Evolutionary conservation across 768 basidiomycete species (phyloP), one percentile per base, ranked within the genome.

Genomic region (Lactarius hengduanensis): DNA sequence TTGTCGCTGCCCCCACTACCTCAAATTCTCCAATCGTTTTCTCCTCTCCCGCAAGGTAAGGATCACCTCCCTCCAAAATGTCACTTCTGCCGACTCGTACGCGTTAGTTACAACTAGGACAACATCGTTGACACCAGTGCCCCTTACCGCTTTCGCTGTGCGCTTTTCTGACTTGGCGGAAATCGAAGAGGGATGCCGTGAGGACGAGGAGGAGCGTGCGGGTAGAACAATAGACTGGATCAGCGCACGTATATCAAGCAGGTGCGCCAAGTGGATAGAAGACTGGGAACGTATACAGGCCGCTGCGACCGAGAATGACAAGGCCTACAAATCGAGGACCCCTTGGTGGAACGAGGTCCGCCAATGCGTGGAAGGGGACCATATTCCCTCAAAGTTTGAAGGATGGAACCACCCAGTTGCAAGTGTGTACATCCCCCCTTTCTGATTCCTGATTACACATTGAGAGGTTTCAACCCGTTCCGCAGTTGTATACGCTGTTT

Each of bases 271-370:
- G 73, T 94, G 92, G 92, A 81, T 91, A 36, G 84, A 86, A 50
- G 86, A 90, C 71, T 73, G 87, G 54, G 85, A 90, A 65, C 79
- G 76, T 36, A 65, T 76, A 1, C 78, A 78, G 58, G 65, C 76
- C 3, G 77, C 82, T 50, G 57, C 71, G 1, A 64, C 69, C 30
- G 71, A 72, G 53, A 72, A 71, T 60, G 71, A 71, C 11, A 61
- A 65, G 20, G 56, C 66, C 26, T 73, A 72, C 66, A 67, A 70
- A 32, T 62, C 78, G 54, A 78, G 83, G 59, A 86, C 90, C 11
- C 92, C 91, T 1, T 94, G 92, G 92, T 94, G 92, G 92, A 89
- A 92, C 69, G 92, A 94, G 73, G 80, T 94, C 45, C 80, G 82
- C 71, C 81, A 85, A 13, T 94, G 92, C 74, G 81, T 83, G 1